A percentile compares a stretch with the other conserved stretches of the same genome.
phyloP scores from a whole-genome alignment of 164 flowering plant species.

The Santalum album region DNA sequence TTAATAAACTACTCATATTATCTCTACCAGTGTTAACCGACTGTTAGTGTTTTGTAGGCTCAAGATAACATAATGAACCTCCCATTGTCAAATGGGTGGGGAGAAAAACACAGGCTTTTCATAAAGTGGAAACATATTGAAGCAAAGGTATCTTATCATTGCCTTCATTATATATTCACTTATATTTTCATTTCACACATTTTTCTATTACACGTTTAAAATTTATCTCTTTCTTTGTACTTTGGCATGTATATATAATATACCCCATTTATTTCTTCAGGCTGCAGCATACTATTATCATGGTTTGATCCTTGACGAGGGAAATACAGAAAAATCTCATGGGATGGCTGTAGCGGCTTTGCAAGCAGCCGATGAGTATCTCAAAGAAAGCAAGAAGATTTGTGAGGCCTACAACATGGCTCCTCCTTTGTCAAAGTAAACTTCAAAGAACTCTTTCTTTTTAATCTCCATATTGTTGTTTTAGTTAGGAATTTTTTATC shows the following conservation, averaged over 20 bases:
- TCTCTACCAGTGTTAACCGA: background rate
- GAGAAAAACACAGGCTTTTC: constrained; percentile 71
- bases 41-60: constrained; percentile 38
- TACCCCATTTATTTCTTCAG: constrained; percentile 23
- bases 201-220: no score
- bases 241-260: background rate
- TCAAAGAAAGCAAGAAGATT: constrained; percentile 72
- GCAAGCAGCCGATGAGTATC: constrained; percentile 88
- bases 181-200: no score
- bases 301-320: constrained; percentile 92
- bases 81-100: constrained; percentile 83
- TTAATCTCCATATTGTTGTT: constrained; percentile 4
- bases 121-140: constrained; percentile 83
- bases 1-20: no score
- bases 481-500: background rate
- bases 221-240: background rate
- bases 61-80: constrained; percentile 74
- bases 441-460: background rate
- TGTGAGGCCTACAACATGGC: constrained; percentile 60
- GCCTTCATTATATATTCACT: background rate
- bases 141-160: constrained; percentile 61
- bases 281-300: constrained; percentile 98
- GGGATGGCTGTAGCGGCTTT: constrained; percentile 95
- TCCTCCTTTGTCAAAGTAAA: constrained; percentile 72
- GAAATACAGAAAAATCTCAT: constrained; percentile 86